Evolutionary conservation across 2,329 filamentous ascomycete species (phyloP).

Genomic region (Cadophora luteo-olivacea): DNA sequence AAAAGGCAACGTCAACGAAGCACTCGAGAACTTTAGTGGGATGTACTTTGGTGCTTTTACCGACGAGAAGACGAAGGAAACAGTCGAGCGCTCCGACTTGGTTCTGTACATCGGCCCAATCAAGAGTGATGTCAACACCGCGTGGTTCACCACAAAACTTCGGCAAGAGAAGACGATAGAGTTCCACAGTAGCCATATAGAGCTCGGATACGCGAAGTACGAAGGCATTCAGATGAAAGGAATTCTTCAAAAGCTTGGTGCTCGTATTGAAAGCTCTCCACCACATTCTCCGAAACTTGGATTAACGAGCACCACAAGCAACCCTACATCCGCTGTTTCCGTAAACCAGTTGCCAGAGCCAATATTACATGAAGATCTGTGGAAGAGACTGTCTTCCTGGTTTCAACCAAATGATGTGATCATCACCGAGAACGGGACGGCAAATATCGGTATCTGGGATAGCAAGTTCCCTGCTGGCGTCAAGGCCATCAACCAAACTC

Average conservation of each 20-base stretch:
- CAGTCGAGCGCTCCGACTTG: slow-evolving; percentile 70
- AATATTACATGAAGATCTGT: slow-evolving; percentile 75
- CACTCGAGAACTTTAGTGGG: slow-evolving; percentile 75
- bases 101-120: slow-evolving; percentile 71
- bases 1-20: slow-evolving; percentile 82
- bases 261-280: not conserved
- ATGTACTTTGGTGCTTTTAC: slow-evolving; percentile 81
- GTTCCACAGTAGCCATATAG: slow-evolving; percentile 74
- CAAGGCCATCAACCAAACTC: slow-evolving; percentile 76
- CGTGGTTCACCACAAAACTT: slow-evolving; percentile 79
- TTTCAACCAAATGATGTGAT: slow-evolving; percentile 74
- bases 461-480: slow-evolving; percentile 77
- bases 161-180: slow-evolving; percentile 77
- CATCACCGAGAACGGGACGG: slow-evolving; percentile 84
- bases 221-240: slow-evolving; percentile 73
- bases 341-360: slow-evolving; percentile 37
- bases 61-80: slow-evolving; percentile 64
- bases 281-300: slow-evolving; percentile 57
- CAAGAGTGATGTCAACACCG: slow-evolving; percentile 45
- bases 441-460: slow-evolving; percentile 85
- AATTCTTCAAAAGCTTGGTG: slow-evolving; percentile 69
- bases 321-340: slow-evolving; percentile 58
- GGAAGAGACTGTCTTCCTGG: slow-evolving; percentile 76
- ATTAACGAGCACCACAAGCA: slow-evolving; percentile 45
- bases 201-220: slow-evolving; percentile 77